These are phyloP conservation scores for Fusarium multiceps DNA, from an alignment of 2,329 filamentous ascomycete species.

Conservation along the genomic window DNA sequence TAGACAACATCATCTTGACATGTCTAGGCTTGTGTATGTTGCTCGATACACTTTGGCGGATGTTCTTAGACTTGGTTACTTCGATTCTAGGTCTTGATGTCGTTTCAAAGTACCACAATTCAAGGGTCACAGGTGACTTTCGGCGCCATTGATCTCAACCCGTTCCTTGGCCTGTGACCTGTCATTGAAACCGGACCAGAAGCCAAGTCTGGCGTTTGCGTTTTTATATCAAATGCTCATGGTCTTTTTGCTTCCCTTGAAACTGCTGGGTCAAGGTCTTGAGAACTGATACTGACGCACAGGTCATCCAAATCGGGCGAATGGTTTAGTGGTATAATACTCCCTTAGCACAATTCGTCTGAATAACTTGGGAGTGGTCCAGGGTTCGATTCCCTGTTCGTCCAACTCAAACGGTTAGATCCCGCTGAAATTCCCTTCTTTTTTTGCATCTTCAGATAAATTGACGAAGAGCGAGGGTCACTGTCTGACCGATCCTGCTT, in stretches of 20 bases:
- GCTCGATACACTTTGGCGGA: no score
- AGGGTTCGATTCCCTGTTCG: neutral
- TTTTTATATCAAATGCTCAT: no score
- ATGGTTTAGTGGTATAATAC: neutral
- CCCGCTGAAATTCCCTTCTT: neutral
- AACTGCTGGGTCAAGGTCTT: no score
- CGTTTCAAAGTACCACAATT: fast-evolving
- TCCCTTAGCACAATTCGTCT: neutral
- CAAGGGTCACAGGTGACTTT: no score
- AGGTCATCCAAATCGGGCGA: neutral
- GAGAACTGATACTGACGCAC: no score
- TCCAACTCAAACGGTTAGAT: neutral
- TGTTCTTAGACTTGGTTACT: no score
- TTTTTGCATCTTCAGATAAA: neutral
- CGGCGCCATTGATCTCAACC: fast-evolving
- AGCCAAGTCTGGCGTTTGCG: no score
- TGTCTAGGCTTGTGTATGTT: no score
- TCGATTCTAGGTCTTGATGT: no score
- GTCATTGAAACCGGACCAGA: no score
- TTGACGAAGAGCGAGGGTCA: fast-evolving
- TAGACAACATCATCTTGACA: fast-evolving
- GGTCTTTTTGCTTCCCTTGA: no score
- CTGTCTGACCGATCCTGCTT: fast-evolving
- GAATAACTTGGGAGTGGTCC: neutral
- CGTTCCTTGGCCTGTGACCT: no score